Evolutionary conservation across 1,284 basidiomycete species (phyloP).

Genomic region (Hemileccinum hortonii): DNA sequence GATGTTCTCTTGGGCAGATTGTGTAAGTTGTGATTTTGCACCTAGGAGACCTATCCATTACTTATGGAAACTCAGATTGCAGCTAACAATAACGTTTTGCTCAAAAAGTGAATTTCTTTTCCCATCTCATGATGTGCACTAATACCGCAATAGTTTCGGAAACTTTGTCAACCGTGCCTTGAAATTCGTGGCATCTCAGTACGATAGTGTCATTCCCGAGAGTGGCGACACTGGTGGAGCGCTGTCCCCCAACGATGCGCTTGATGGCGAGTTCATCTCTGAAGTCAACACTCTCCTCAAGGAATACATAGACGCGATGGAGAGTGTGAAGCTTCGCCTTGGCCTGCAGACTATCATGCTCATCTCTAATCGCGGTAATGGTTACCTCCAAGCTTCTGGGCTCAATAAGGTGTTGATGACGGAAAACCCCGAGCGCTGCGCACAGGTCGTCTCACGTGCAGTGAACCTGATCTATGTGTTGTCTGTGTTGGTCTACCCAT

Average conservation of each 20-base stretch:
- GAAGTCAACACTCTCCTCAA: constrained; percentile 81
- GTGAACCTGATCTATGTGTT: constrained; percentile 94
- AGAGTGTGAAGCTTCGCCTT: constrained; percentile 85
- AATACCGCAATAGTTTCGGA: constrained; percentile 67
- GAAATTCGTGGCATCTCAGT: constrained; percentile 91
- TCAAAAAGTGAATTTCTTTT: constrained; percentile 75
- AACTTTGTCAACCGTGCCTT: constrained; percentile 97
- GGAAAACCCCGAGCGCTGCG: constrained; percentile 81
- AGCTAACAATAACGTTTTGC: constrained; percentile 90
- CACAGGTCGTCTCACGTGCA: constrained; percentile 86
- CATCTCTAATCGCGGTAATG: constrained; percentile 90
- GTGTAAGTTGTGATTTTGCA: constrained; percentile 48
- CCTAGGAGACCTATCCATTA: neutral
- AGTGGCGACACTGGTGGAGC: constrained; percentile 67
- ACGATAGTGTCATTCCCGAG: constrained; percentile 79
- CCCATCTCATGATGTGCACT: neutral
- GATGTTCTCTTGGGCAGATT: constrained; percentile 97
- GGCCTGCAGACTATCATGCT: constrained; percentile 90
- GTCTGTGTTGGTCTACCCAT: constrained; percentile 85
- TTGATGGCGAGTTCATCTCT: constrained; percentile 77
- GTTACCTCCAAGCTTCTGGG: constrained; percentile 88
- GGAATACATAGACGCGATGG: constrained; percentile 88
- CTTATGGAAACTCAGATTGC: constrained; percentile 55
- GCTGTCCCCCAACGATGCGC: constrained; percentile 63
- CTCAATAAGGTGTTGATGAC: constrained; percentile 90